Percentiles rank a stretch among this genome's conserved stretches.
These are phyloP conservation scores for barrel medic (Medicago truncatula) DNA, from an alignment of 306 rosid species.

Conservation along the genomic window MtrunA17r5.0-ANR NC_053046.1:9222001-9222500, in stretches of 20 bases:
- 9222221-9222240: conserved; percentile 4
- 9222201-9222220: not conserved
- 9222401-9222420: conserved; percentile 98
- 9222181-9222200: conserved; percentile 14
- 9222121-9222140: not conserved
- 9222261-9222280: conserved; percentile 9
- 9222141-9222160: too few species aligned
- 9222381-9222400: conserved; percentile 73
- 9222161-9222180: too few species aligned
- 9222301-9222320: conserved; percentile 17
- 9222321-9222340: conserved; percentile 45
- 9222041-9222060: conserved; percentile 65
- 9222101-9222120: conserved; percentile 91
- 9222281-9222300: conserved; percentile 35
- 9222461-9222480: conserved; percentile 77
- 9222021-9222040: conserved; percentile 88
- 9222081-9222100: conserved; percentile 95
- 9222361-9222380: conserved; percentile 48
- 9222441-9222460: conserved; percentile 79
- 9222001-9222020: conserved; percentile 82
- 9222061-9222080: conserved; percentile 89
- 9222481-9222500: conserved; percentile 87
- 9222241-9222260: not conserved
- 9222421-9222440: conserved; percentile 95
- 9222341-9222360: conserved; percentile 54